Conservation (phyloP, 2,329 filamentous ascomycete species). For the Neospermospora avenae region DNA sequence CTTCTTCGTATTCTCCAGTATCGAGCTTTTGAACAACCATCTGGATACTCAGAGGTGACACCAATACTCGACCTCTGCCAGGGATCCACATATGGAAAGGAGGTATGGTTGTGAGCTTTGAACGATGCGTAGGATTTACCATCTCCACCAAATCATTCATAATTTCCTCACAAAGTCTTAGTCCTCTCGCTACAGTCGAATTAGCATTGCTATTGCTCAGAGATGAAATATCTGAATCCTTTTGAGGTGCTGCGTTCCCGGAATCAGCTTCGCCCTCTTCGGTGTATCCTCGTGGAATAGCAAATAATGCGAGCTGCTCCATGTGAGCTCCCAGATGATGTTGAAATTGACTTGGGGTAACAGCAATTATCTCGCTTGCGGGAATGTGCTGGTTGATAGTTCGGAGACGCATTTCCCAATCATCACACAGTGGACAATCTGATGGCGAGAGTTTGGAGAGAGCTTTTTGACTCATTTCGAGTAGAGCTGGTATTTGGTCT, state of each 20-base stretch:
- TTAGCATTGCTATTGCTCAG: background rate
- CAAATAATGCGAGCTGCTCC: conserved; percentile 28
- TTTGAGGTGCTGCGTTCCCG: background rate
- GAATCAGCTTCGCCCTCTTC: conserved; percentile 16
- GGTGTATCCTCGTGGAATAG: conserved; percentile 16
- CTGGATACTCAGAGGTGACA: background rate
- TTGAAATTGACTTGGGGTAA: conserved; percentile 20
- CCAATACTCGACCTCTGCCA: background rate
- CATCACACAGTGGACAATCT: conserved; percentile 33
- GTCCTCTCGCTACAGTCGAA: background rate
- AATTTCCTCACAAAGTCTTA: background rate
- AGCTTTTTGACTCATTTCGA: conserved; percentile 16
- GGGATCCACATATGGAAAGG: background rate
- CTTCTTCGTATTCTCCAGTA: background rate
- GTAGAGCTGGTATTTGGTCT: conserved; percentile 17
- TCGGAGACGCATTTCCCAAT: conserved; percentile 25
- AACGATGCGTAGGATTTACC: background rate
- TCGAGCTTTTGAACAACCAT: background rate
- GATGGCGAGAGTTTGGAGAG: conserved; percentile 14
- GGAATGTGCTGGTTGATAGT: conserved; percentile 12
- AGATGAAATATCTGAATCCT: conserved; percentile 2
- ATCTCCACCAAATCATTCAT: background rate
- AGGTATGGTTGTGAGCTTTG: background rate
- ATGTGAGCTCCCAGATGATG: conserved; percentile 26
- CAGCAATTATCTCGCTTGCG: background rate